phyloP scores from a whole-genome alignment of 2,329 filamentous ascomycete species.

The Cadophora gregata region DNA sequence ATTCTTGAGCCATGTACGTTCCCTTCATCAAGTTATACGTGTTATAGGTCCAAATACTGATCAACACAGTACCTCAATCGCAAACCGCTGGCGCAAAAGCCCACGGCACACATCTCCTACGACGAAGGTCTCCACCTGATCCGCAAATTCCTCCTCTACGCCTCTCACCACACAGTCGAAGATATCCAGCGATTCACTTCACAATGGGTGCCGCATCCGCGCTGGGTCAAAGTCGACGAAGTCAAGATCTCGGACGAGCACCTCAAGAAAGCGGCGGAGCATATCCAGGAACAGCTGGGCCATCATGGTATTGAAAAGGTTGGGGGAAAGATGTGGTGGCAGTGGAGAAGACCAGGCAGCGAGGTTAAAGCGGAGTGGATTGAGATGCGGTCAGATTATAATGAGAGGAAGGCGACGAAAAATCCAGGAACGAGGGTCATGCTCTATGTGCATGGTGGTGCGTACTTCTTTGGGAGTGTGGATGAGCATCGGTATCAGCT shows the following conservation, averaged over 20 bases:
- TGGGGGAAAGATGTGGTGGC: slow-evolving; percentile 87
- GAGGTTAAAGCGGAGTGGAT: slow-evolving; percentile 89
- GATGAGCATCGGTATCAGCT: slow-evolving; percentile 99
- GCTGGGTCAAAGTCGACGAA: slow-evolving; percentile 83
- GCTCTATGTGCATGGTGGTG: slow-evolving; percentile 92
- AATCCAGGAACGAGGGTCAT: slow-evolving; percentile 77
- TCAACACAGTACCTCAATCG: slow-evolving; percentile 78
- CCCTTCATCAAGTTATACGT: not conserved
- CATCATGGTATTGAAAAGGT: slow-evolving; percentile 74
- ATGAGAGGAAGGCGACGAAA: slow-evolving; percentile 68
- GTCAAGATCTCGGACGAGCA: slow-evolving; percentile 68
- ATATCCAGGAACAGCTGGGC: slow-evolving; percentile 78
- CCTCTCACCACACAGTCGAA: slow-evolving; percentile 89
- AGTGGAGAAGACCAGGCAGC: slow-evolving; percentile 74
- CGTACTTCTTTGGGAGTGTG: slow-evolving; percentile 94
- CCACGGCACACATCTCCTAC: slow-evolving; percentile 90
- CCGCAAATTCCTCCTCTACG: slow-evolving; percentile 82
- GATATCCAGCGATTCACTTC: slow-evolving; percentile 90
- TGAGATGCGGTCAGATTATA: slow-evolving; percentile 86
- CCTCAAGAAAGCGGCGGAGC: slow-evolving; percentile 68
- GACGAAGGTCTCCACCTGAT: slow-evolving; percentile 90
- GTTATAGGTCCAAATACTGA: slow-evolving; percentile 14
- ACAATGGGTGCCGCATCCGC: slow-evolving; percentile 89
- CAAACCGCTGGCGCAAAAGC: slow-evolving; percentile 75
- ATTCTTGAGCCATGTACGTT: slow-evolving; percentile 80